Percentiles rank a stretch among this genome's conserved stretches.
These are phyloP conservation scores for Fonsecaea multimorphosa DNA, from an alignment of 2,329 filamentous ascomycete species.

Conservation along the genomic window DNA sequence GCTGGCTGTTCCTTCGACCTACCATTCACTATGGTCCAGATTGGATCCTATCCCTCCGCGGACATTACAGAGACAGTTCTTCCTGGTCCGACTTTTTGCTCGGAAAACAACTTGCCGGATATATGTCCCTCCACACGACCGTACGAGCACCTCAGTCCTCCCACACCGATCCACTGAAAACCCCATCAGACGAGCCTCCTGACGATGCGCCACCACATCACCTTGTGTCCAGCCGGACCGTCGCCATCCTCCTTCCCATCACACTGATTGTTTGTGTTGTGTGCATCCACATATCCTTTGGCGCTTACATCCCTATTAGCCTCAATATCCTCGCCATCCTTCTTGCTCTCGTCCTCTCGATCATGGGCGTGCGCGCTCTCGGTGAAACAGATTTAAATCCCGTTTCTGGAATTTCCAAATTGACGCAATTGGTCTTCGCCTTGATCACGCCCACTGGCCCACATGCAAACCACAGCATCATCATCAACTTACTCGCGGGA, in stretches of 20 bases:
- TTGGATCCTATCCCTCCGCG: conserved; percentile 39
- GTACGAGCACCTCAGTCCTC: neutral
- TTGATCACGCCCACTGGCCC: conserved; percentile 80
- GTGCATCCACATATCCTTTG: conserved; percentile 84
- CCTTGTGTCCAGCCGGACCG: conserved; percentile 73
- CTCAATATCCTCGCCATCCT: conserved; percentile 79
- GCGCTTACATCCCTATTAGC: conserved; percentile 76
- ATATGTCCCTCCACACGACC: conserved; percentile 24
- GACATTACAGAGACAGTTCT: conserved; percentile 31
- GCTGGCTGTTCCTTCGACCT: conserved; percentile 74
- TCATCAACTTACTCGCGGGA: conserved; percentile 93
- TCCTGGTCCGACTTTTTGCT: conserved; percentile 35
- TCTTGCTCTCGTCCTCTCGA: conserved; percentile 73
- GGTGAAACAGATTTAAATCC: conserved; percentile 93
- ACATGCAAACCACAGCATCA: conserved; percentile 82
- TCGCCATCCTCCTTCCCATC: conserved; percentile 74
- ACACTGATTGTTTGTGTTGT: conserved; percentile 81
- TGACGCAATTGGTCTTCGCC: conserved; percentile 94
- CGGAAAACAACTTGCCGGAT: conserved; percentile 26
- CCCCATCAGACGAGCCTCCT: conserved; percentile 54
- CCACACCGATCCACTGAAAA: conserved; percentile 14
- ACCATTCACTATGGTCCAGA: conserved; percentile 57
- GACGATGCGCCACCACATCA: conserved; percentile 85
- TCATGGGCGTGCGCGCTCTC: conserved; percentile 69
- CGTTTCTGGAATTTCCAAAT: conserved; percentile 93